A percentile compares a stretch with the other conserved stretches of the same genome.
Evolutionary conservation across 2,329 filamentous ascomycete species (phyloP).

Genomic region (Alternaria triticina): DNA sequence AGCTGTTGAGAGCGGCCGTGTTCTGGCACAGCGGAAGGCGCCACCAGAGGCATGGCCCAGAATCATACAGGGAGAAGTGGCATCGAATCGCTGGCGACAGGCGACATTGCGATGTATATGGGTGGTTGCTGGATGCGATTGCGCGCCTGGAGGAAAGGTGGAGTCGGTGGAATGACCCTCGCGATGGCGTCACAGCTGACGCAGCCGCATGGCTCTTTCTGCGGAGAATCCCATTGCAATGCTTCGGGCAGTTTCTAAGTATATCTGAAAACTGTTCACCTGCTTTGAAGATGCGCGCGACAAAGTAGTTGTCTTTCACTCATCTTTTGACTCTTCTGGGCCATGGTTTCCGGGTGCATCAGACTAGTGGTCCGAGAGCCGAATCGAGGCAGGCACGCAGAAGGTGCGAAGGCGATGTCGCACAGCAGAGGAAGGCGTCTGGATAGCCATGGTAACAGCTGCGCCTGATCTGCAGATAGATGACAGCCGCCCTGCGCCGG

Average conservation of each 20-base stretch:
- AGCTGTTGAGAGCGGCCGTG: neutral
- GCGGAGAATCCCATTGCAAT: neutral
- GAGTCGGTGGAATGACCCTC: neutral
- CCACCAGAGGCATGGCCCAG: neutral
- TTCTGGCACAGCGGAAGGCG: neutral
- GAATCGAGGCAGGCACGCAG: neutral
- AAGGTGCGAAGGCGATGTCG: neutral
- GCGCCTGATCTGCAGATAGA: neutral
- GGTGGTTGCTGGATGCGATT: neutral
- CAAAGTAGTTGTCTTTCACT: neutral
- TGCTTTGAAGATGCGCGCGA: neutral
- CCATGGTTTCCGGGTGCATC: neutral
- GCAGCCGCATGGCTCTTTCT: neutral
- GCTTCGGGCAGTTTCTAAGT: neutral
- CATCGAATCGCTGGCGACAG: neutral
- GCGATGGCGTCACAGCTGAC: slow-evolving; percentile 1
- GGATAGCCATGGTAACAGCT: neutral
- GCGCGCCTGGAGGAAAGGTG: neutral
- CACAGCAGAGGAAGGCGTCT: neutral
- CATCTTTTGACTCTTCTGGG: neutral
- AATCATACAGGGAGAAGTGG: neutral
- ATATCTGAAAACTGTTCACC: neutral
- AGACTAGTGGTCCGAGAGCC: slow-evolving; percentile 1
- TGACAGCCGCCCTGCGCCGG: neutral
- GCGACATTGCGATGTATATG: neutral